Percentiles rank a stretch among this genome's conserved stretches.
phyloP scores from a whole-genome alignment of 2,329 filamentous ascomycete genomes.

The Phaeosphaeriaceae sp. region DNA sequence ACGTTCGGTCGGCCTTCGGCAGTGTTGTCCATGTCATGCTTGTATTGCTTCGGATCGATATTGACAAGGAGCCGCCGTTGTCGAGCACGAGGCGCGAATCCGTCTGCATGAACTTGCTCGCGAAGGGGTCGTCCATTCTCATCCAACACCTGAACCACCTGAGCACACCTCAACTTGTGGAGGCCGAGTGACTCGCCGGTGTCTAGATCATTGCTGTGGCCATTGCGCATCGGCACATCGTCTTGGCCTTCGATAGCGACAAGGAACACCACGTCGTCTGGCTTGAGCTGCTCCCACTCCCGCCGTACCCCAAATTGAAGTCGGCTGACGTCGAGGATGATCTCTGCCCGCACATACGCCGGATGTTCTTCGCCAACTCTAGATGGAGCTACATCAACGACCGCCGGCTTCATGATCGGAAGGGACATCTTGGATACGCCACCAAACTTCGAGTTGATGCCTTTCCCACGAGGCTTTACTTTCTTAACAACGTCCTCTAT shows the following conservation, averaged over 20 bases:
- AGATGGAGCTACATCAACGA: conserved; percentile 83
- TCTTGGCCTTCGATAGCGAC: conserved; percentile 73
- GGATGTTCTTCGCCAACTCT: conserved; percentile 83
- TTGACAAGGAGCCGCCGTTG: conserved; percentile 77
- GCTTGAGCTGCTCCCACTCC: conserved; percentile 89
- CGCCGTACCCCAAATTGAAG: conserved; percentile 76
- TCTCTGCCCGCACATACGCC: conserved; percentile 84
- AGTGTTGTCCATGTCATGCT: conserved; percentile 72
- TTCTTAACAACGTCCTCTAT: conserved; percentile 82
- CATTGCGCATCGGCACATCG: conserved; percentile 61
- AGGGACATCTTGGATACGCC: conserved; percentile 93
- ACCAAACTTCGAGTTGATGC: conserved; percentile 72
- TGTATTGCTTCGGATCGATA: conserved; percentile 79
- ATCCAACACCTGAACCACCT: conserved; percentile 84
- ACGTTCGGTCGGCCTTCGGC: conserved; percentile 74
- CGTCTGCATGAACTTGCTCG: conserved; percentile 69
- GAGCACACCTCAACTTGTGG: conserved; percentile 76
- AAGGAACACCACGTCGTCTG: conserved; percentile 89
- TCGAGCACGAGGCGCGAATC: conserved; percentile 63
- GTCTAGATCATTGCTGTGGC: conserved; percentile 53
- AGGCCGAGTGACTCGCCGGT: conserved; percentile 70
- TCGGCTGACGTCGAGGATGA: conserved; percentile 80
- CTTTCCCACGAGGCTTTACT: conserved; percentile 72
- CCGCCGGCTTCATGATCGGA: conserved; percentile 81
- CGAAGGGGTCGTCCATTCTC: conserved; percentile 79